phyloP scores from a whole-genome alignment of 2,329 filamentous ascomycete species.

The Trichothecium roseum region DNA sequence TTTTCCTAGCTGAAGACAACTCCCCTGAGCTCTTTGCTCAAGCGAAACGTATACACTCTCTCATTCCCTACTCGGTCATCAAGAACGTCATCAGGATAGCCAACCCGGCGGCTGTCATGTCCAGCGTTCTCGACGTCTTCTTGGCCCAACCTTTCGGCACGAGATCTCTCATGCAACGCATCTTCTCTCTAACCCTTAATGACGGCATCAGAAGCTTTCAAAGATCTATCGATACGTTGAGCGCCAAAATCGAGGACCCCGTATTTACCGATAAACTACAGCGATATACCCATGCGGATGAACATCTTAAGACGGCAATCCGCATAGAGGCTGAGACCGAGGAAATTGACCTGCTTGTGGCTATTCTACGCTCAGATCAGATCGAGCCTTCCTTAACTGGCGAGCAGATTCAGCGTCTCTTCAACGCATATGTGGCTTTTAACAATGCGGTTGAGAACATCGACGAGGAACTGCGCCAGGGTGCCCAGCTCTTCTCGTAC shows the following conservation, averaged over 20 bases:
- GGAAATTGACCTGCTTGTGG: conserved; percentile 74
- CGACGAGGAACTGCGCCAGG: conserved; percentile 79
- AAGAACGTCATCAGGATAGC: conserved; percentile 97
- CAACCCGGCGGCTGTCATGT: conserved; percentile 95
- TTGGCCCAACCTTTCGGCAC: conserved; percentile 89
- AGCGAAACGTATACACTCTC: conserved; percentile 84
- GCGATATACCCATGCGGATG: conserved; percentile 64
- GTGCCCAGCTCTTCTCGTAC: conserved; percentile 85
- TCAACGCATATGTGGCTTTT: conserved; percentile 94
- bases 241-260: conserved; percentile 68
- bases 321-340: conserved; percentile 64
- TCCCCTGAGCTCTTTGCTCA: conserved; percentile 94
- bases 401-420: conserved; percentile 72
- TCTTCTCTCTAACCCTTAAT: conserved; percentile 83
- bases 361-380: conserved; percentile 69
- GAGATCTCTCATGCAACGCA: conserved; percentile 82
- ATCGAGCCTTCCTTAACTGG: conserved; percentile 60
- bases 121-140: conserved; percentile 88
- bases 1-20: conserved; percentile 97
- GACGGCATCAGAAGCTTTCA: conserved; percentile 86
- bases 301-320: conserved; percentile 63
- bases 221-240: conserved; percentile 71
- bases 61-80: conserved; percentile 84
- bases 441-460: conserved; percentile 87
- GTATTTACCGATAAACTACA: conserved; percentile 74